Conservation (phyloP, 148 eudicot species). For the Camellia japonica region DNA sequence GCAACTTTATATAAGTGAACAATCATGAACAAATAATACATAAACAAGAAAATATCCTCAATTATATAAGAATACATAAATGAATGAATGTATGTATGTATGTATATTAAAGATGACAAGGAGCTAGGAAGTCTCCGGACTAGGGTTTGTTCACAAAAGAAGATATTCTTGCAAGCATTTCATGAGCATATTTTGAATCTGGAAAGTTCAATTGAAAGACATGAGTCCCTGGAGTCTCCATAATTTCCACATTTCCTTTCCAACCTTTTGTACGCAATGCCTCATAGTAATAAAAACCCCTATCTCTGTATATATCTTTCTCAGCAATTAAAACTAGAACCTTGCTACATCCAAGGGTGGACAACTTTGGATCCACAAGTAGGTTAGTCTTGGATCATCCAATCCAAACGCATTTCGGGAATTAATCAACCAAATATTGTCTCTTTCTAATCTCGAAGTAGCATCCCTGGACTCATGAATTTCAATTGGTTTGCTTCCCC, state of each 20-base stretch:
- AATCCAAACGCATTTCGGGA: background rate
- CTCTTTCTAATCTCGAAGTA: too few relatives aligned
- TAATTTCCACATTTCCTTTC: slow-evolving; percentile 18
- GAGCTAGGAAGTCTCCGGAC: too few relatives aligned
- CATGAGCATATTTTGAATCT: too few relatives aligned
- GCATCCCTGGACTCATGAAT: background rate
- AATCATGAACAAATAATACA: too few relatives aligned
- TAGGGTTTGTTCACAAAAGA: too few relatives aligned
- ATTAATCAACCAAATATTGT: too few relatives aligned
- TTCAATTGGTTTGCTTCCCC: background rate
- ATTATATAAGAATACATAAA: too few relatives aligned
- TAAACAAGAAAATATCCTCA: too few relatives aligned
- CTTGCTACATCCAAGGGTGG: slow-evolving; percentile 12
- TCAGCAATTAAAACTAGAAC: slow-evolving; percentile 25
- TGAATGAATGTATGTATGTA: too few relatives aligned
- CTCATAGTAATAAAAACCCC: slow-evolving; percentile 19
- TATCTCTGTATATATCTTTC: background rate
- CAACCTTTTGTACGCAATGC: slow-evolving; percentile 17
- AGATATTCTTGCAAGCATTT: too few relatives aligned
- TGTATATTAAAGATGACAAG: too few relatives aligned
- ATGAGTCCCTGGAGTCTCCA: slow-evolving; percentile 18
- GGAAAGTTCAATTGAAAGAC: slow-evolving; percentile 11
- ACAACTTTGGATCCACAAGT: slow-evolving; percentile 21
- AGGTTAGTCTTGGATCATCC: slow-evolving; percentile 25
- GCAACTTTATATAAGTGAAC: too few relatives aligned